Base-by-base conservation (phyloP, 139 green algal species). In the Picochlorum sp. region DNA sequence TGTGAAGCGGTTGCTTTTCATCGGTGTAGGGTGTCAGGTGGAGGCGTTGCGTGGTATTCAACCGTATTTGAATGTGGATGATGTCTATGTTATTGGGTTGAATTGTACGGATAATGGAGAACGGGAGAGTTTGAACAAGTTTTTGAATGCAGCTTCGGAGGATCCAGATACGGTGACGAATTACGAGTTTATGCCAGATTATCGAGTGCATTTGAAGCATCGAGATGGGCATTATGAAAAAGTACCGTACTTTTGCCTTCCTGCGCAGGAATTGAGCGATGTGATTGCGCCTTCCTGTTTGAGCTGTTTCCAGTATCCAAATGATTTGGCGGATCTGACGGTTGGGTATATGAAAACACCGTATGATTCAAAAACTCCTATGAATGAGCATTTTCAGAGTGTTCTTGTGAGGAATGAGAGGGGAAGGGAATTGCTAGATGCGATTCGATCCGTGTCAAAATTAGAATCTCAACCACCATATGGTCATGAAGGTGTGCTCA, bases 241-340 rank as follows among this genome's bases (percentile, higher is more conserved):
- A 50, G 63, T 95, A 1, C 93, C 93, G 2, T 98, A 96, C 80
- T 98, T 98, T 78, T 94, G 85, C 76, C 83, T 98, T 28, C 93
- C 93, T 5, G 83, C 90, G 63, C 90, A 94, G 45, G 78, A 98
- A 4, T 75, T 98, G 13, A 94, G 86, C 41, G 88, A 95, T 59
- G 92, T 97, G 64, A 97, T 98, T 58, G 90, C 90, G 7, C 84
- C 85, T 20, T 94, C 85, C 23, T 97, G 89, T 77, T 95, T 95
- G 74, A 85, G 65, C 28, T 98, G 92, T 81, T 98, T 98, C 59
- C 92, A 98, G 83, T 98, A 98, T 77, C 59, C 85, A 49, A 98
- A 98, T 68, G 84, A 70, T 10, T 80, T 94, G 21, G 91, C 92
- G 31, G 92, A 98, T 77, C 52, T 98, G 45, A 87, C 79, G 65